Conservation (phyloP, 1,284 basidiomycete species). For the Bjerkandera adusta region DNA sequence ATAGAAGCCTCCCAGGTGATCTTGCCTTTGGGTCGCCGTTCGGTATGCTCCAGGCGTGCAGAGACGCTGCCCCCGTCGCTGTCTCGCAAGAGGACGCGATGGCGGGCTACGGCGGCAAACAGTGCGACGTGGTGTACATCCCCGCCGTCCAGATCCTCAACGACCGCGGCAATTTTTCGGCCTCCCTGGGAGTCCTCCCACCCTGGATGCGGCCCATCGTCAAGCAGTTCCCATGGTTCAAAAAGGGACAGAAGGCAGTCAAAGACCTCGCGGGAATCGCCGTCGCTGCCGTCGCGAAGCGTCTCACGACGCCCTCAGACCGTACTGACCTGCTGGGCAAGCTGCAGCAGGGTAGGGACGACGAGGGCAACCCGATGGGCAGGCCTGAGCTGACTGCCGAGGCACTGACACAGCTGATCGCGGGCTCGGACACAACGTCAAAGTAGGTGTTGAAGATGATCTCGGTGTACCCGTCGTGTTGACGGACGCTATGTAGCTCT, state of each 20-base stretch:
- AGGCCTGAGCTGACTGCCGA: slow-evolving; percentile 84
- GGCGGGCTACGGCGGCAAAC: slow-evolving; percentile 50
- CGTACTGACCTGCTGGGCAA: slow-evolving; percentile 81
- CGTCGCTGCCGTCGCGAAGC: slow-evolving; percentile 76
- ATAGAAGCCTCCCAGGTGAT: slow-evolving; percentile 46
- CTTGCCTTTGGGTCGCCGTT: slow-evolving; percentile 87
- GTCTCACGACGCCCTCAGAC: slow-evolving; percentile 62
- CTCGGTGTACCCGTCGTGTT: not conserved
- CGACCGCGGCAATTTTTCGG: slow-evolving; percentile 85
- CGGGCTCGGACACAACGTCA: slow-evolving; percentile 82
- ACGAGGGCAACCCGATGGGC: slow-evolving; percentile 77
- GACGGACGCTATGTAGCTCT: slow-evolving; percentile 44
- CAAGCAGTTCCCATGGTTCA: slow-evolving; percentile 72
- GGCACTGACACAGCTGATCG: slow-evolving; percentile 83
- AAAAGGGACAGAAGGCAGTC: slow-evolving; percentile 66
- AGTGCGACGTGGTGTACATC: slow-evolving; percentile 53
- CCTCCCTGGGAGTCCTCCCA: slow-evolving; percentile 81
- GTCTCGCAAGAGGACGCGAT: slow-evolving; percentile 49
- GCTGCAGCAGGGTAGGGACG: slow-evolving; percentile 76
- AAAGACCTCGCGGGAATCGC: slow-evolving; percentile 79
- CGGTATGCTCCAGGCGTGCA: slow-evolving; percentile 81
- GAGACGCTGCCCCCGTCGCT: slow-evolving; percentile 70
- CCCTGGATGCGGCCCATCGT: slow-evolving; percentile 68
- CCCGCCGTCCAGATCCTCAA: slow-evolving; percentile 88
- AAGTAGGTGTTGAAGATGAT: slow-evolving; percentile 48